Percentiles rank a stretch among this genome's conserved stretches.
phyloP scores from a whole-genome alignment of 2,329 filamentous ascomycete genomes.

The Didymella lethalis region DNA sequence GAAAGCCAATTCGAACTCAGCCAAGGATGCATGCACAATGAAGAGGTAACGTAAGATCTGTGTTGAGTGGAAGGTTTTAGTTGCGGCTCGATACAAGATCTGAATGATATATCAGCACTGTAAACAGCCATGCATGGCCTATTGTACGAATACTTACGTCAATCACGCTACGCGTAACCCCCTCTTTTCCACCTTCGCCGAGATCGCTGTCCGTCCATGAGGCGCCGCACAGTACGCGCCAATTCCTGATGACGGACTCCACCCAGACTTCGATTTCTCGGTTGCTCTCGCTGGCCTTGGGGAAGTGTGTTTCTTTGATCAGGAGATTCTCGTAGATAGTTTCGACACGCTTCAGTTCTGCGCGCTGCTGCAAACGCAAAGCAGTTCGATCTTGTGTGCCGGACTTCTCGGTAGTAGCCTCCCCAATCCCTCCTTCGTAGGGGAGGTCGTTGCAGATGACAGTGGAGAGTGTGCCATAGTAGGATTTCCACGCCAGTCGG shows the following conservation, averaged over 20 bases:
- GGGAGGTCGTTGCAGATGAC: slow-evolving; percentile 73
- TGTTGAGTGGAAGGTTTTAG: slow-evolving; percentile 95
- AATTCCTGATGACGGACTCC: slow-evolving; percentile 81
- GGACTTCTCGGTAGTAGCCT: slow-evolving; percentile 33
- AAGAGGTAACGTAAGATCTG: slow-evolving; percentile 86
- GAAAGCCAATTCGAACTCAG: slow-evolving; percentile 90
- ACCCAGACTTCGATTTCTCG: slow-evolving; percentile 84
- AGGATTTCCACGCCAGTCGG: slow-evolving; percentile 81
- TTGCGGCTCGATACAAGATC: slow-evolving; percentile 87
- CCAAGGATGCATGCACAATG: slow-evolving; percentile 82
- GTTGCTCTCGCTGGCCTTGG: slow-evolving; percentile 80
- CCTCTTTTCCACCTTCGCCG: slow-evolving; percentile 79
- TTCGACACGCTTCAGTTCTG: slow-evolving; percentile 82
- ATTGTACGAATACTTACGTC: slow-evolving; percentile 57
- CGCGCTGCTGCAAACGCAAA: slow-evolving; percentile 62
- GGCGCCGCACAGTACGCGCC: slow-evolving; percentile 80
- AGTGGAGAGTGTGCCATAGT: slow-evolving; percentile 81
- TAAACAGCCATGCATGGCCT: background rate
- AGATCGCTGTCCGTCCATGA: slow-evolving; percentile 83
- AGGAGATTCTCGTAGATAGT: slow-evolving; percentile 79
- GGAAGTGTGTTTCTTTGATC: slow-evolving; percentile 81
- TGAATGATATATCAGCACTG: slow-evolving; percentile 48
- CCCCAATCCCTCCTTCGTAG: slow-evolving; percentile 59
- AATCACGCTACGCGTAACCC: slow-evolving; percentile 76
- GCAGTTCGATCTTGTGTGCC: slow-evolving; percentile 34